Percentiles rank a stretch among this genome's conserved stretches.
phyloP scores from a whole-genome alignment of 2,329 filamentous ascomycete genomes.

The Cladosporium oxysporum region DNA sequence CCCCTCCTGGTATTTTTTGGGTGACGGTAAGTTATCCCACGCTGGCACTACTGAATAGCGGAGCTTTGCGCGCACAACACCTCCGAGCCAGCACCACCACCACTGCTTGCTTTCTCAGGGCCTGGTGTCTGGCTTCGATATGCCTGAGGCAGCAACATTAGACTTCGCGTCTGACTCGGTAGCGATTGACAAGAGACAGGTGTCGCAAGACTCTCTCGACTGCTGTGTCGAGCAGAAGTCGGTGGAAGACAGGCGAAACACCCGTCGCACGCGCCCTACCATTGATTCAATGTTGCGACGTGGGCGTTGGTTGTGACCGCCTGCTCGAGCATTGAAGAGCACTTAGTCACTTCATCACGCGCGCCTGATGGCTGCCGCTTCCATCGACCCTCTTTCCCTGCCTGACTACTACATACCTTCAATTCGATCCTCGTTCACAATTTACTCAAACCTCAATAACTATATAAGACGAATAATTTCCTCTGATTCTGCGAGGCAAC shows the following conservation, averaged over 20 bases:
- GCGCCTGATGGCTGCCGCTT: not conserved
- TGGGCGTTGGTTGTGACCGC: not conserved
- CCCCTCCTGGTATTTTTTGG: constrained; percentile 12
- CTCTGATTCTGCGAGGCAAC: not conserved
- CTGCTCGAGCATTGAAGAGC: not conserved
- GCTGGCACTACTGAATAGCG: not conserved
- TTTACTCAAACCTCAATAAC: not conserved
- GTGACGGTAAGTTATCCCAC: constrained; percentile 6
- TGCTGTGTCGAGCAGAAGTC: not conserved
- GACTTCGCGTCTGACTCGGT: not conserved
- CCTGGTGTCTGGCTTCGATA: not conserved
- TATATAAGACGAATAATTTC: not conserved
- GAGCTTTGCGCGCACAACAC: not conserved
- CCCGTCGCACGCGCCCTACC: not conserved
- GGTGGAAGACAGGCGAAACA: constrained; percentile 7
- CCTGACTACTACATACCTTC: not conserved
- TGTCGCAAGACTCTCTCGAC: not conserved
- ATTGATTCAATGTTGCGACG: constrained; percentile 14
- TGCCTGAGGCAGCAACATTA: constrained; percentile 1
- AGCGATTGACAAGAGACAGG: not conserved
- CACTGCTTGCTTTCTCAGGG: not conserved
- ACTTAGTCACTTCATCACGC: constrained; percentile 2
- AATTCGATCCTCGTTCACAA: not conserved
- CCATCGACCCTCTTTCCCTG: not conserved
- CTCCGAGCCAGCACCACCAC: not conserved